A percentile compares a stretch with the other conserved stretches of the same genome.
Conservation (phyloP, 1,284 basidiomycete genomes). For the Ustilago sp. region DNA sequence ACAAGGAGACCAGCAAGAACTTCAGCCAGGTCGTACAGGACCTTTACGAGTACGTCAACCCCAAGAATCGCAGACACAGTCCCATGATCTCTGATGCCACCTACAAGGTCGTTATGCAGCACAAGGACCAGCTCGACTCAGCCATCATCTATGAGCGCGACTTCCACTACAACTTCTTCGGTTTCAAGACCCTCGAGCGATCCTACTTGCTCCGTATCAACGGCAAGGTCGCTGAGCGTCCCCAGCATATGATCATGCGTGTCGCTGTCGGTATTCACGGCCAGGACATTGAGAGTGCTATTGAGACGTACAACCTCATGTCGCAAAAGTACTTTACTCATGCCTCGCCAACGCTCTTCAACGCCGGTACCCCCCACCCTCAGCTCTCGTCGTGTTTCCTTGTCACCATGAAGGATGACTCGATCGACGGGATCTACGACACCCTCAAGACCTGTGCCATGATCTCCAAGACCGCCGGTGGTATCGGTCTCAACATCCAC, state of each 20-base stretch:
- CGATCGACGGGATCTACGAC: slow-evolving; percentile 99
- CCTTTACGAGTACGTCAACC: slow-evolving; percentile 94
- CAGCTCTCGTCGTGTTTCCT: slow-evolving; percentile 98
- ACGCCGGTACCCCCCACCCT: slow-evolving; percentile 93
- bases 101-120: slow-evolving; percentile 84
- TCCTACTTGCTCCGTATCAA: slow-evolving; percentile 96
- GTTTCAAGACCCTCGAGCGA: slow-evolving; percentile 98
- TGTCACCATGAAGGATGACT: slow-evolving; percentile 98
- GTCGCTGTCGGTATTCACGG: slow-evolving; percentile 98
- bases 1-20: slow-evolving; percentile 98
- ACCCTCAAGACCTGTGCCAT: slow-evolving; percentile 98
- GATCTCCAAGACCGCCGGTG: slow-evolving; percentile 99
- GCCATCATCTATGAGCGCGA: slow-evolving; percentile 98
- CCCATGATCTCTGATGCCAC: slow-evolving; percentile 93
- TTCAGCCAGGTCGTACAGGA: slow-evolving; percentile 93
- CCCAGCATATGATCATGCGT: slow-evolving; percentile 99
- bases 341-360: slow-evolving; percentile 98
- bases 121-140: slow-evolving; percentile 87
- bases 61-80: slow-evolving; percentile 84
- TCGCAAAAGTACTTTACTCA: slow-evolving; percentile 90
- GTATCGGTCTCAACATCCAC: slow-evolving; percentile 96
- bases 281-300: slow-evolving; percentile 84
- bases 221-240: slow-evolving; percentile 94
- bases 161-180: slow-evolving; percentile 89
- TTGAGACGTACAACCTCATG: slow-evolving; percentile 88